Evolutionary conservation across 75 land plant genomes (phyloP), one percentile per base, ranked within the genome.

Genomic region (Adiantum capillusveneris): DNA sequence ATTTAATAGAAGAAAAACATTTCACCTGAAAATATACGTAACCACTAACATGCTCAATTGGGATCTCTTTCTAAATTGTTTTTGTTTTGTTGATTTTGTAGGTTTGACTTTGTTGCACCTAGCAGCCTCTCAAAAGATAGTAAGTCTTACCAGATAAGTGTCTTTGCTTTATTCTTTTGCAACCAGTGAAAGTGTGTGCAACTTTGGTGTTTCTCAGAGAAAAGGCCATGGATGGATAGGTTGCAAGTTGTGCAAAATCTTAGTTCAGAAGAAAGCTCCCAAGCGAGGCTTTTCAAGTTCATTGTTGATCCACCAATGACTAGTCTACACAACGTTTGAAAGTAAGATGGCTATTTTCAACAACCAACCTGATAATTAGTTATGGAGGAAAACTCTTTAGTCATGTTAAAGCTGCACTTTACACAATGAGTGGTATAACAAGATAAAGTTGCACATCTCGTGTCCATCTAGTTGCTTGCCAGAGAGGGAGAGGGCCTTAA

Each of bases 291-390:
- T 45, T 95, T 90, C 69, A 95, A 95, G 77, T 90, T 89, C 6
- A 74, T 95, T 65, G 90, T 96, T 27, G 99, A 95, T 74, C 99
- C 99, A 21, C 99, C 99, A 6, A 95, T 96, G 9, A 95, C 99
- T 16, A 95, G 88, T 76, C 75, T 95, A 52, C n/a, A n/a, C 99
- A 90, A 53, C 85, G 99, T 1, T 62, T 95, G 36, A 95, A 95
- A 88, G 98, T 86, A 28, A 56, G 18, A 46, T 34, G 7, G 3
- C 37, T 34, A 34, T n/a, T n/a, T n/a, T n/a, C n/a, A n/a, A n/a
- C n/a, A n/a, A n/a, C n/a, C n/a, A n/a, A n/a, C n/a, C n/a, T n/a
- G n/a, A n/a, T n/a, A n/a, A n/a, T n/a, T n/a, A n/a, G n/a, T n/a
- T n/a, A n/a, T n/a, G n/a, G n/a, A n/a, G n/a, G n/a, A n/a, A n/a